Evolutionary conservation across 257 asterid species (phyloP).

Genomic region (Plantago ovata): DNA sequence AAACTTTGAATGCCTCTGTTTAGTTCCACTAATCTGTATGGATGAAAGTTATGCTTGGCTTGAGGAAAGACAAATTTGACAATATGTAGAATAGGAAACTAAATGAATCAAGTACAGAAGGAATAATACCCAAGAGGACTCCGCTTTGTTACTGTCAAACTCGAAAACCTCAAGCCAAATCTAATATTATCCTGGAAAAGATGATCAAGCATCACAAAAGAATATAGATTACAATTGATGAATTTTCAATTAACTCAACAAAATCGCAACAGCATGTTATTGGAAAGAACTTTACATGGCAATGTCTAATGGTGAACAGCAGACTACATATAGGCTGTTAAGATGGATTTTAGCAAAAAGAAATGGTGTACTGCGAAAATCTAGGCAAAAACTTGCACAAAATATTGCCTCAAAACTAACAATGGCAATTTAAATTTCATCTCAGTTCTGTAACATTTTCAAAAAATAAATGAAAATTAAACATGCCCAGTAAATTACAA

Average conservation of each 20-base stretch:
- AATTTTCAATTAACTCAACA: constrained; percentile 7
- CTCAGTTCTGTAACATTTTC: no score
- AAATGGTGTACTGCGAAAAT: not conserved
- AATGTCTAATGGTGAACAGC: not conserved
- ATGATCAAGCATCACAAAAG: constrained; percentile 19
- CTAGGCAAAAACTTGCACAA: no score
- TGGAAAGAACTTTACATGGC: not conserved
- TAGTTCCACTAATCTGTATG: no score
- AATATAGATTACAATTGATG: constrained; percentile 13
- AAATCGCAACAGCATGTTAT: constrained; percentile 1
- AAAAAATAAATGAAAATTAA: no score
- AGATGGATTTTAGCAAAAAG: constrained; percentile 1
- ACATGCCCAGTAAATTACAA: no score
- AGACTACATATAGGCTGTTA: not conserved
- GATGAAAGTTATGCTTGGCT: not conserved
- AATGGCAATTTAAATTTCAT: no score
- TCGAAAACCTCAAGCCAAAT: constrained; percentile 85
- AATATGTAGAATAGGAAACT: constrained; percentile 10
- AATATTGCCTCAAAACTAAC: no score
- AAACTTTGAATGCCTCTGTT: no score
- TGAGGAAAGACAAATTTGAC: not conserved
- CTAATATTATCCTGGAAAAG: constrained; percentile 53
- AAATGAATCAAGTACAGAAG: constrained; percentile 17
- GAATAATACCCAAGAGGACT: constrained; percentile 57
- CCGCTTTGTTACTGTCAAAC: constrained; percentile 78